phyloP scores from a whole-genome alignment of 352 stramenopile species.

The Elongisporangium anandrum region DNA sequence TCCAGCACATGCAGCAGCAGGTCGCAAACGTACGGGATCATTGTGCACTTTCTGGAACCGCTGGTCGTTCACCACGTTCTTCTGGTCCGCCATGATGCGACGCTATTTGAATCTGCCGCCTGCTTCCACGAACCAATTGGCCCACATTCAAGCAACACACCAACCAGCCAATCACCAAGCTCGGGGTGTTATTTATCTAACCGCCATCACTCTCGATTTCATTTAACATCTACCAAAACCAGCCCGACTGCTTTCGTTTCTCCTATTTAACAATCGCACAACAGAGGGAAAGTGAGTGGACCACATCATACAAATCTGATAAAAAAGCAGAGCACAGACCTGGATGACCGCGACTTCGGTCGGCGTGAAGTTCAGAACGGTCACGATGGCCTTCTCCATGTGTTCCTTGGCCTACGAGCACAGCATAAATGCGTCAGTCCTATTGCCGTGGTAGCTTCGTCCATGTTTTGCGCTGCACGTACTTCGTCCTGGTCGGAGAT shows the following conservation, averaged over 20 bases:
- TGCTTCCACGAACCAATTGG: not conserved
- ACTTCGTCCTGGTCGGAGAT: constrained; percentile 78
- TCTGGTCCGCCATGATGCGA: constrained; percentile 30
- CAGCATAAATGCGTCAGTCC: constrained; percentile 2
- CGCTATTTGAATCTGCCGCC: not conserved
- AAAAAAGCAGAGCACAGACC: constrained; percentile 13
- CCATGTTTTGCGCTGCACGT: constrained; percentile 1
- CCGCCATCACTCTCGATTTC: not conserved
- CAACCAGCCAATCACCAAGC: not conserved
- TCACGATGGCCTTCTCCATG: constrained; percentile 88
- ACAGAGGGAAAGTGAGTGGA: not conserved
- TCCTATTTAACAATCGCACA: constrained; percentile 17
- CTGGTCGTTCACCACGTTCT: constrained; percentile 47
- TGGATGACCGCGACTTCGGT: constrained; percentile 57
- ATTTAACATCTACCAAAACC: constrained; percentile 47
- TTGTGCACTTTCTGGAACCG: constrained; percentile 87
- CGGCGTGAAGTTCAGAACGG: constrained; percentile 81
- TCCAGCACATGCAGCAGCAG: not conserved
- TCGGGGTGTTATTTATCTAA: not conserved
- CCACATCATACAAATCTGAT: not conserved
- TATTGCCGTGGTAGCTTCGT: not conserved
- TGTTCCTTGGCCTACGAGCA: constrained; percentile 62
- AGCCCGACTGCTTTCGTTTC: constrained; percentile 57
- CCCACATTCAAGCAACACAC: not conserved
- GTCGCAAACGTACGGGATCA: constrained; percentile 46